Percentiles rank a stretch among this genome's conserved stretches.
Conservation (phyloP, 1,284 basidiomycete species). For the Sporisorium scitamineum region DNA sequence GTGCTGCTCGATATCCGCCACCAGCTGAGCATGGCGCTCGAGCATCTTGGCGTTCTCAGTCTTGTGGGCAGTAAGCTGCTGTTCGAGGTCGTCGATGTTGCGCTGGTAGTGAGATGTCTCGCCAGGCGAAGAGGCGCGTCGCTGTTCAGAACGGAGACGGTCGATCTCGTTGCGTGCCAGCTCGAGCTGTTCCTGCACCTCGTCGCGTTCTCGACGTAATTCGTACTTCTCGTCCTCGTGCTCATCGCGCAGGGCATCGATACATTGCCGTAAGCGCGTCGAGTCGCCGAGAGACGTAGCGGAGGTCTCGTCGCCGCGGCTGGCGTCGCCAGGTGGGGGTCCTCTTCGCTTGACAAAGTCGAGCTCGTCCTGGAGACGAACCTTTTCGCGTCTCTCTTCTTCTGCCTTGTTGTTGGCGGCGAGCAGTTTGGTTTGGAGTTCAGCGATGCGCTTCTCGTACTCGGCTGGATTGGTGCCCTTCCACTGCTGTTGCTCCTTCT, state of each 20-base stretch:
- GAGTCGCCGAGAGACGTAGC: slow-evolving; percentile 38
- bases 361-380: slow-evolving; percentile 54
- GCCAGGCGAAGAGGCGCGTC: slow-evolving; percentile 25
- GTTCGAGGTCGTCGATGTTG: slow-evolving; percentile 50
- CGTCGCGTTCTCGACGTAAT: slow-evolving; percentile 49
- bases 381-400: slow-evolving; percentile 39
- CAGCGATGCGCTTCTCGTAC: slow-evolving; percentile 41
- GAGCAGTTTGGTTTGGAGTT: slow-evolving; percentile 44
- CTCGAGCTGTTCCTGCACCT: slow-evolving; percentile 51
- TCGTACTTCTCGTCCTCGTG: slow-evolving; percentile 58
- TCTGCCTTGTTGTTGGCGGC: slow-evolving; percentile 46
- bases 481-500: slow-evolving; percentile 62
- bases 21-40: slow-evolving; percentile 51
- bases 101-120: slow-evolving; percentile 35
- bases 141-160: slow-evolving; percentile 23
- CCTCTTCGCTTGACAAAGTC: slow-evolving; percentile 51
- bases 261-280: slow-evolving; percentile 44
- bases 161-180: slow-evolving; percentile 42
- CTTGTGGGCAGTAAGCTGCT: slow-evolving; percentile 50
- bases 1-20: slow-evolving; percentile 52
- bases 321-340: slow-evolving; percentile 34
- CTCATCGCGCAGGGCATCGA: slow-evolving; percentile 53
- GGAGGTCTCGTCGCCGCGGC: slow-evolving; percentile 33
- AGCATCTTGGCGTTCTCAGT: slow-evolving; percentile 55
- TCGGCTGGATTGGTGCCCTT: slow-evolving; percentile 40